phyloP scores from a whole-genome alignment of 768 basidiomycete genomes.

The Termitomyces eurrhizus region DNA sequence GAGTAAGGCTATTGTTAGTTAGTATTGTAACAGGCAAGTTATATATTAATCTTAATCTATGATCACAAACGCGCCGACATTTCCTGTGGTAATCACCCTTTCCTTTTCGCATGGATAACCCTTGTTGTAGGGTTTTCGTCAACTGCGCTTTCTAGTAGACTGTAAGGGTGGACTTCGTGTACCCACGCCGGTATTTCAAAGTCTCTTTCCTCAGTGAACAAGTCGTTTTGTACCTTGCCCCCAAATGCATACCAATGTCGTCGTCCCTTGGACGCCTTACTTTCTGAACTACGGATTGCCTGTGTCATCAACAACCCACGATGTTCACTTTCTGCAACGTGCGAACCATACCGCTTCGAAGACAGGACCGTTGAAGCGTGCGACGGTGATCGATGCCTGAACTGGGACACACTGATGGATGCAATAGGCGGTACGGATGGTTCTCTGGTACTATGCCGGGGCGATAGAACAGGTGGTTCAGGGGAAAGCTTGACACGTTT shows the following conservation, averaged over 20 bases:
- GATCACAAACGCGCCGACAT: background rate
- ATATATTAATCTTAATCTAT: slow-evolving; percentile 2
- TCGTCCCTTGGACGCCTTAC: slow-evolving; percentile 43
- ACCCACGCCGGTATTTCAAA: slow-evolving; percentile 60
- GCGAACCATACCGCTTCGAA: slow-evolving; percentile 15
- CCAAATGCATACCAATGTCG: slow-evolving; percentile 61
- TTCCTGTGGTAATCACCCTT: background rate
- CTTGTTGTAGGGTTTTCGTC: slow-evolving; percentile 1
- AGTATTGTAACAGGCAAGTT: slow-evolving; percentile 3
- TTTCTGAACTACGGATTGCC: slow-evolving; percentile 45
- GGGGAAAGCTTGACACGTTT: slow-evolving; percentile 17
- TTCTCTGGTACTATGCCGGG: slow-evolving; percentile 12
- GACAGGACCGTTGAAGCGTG: slow-evolving; percentile 14
- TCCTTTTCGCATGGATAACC: background rate
- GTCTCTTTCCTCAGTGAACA: slow-evolving; percentile 43
- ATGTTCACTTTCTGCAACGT: slow-evolving; percentile 17
- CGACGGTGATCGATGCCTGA: slow-evolving; percentile 13
- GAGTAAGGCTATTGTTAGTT: slow-evolving; percentile 10
- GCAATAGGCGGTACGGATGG: slow-evolving; percentile 25
- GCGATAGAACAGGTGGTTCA: slow-evolving; percentile 2
- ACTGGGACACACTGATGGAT: slow-evolving; percentile 18
- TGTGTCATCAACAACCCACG: slow-evolving; percentile 36
- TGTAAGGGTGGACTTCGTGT: slow-evolving; percentile 14
- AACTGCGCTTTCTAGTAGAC: background rate
- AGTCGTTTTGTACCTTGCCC: slow-evolving; percentile 43